phyloP scores from a whole-genome alignment of 2,329 filamentous ascomycete genomes.

The Aciculosporium take region DNA sequence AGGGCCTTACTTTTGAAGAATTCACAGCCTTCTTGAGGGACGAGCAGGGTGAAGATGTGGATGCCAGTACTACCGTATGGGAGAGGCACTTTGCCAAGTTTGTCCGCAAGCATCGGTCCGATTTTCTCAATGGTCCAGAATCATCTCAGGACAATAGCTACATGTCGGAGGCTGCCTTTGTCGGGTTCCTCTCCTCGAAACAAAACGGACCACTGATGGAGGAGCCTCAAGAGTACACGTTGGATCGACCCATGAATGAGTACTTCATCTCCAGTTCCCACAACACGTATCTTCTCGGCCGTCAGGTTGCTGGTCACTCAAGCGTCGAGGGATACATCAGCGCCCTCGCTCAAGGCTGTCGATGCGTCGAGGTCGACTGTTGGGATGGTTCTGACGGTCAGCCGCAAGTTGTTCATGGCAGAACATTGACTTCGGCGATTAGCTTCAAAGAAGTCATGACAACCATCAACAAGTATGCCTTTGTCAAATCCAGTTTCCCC shows the following conservation, averaged over 20 bases:
- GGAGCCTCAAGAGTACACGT: constrained; percentile 43
- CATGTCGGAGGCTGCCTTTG: constrained; percentile 69
- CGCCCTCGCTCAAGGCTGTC: constrained; percentile 74
- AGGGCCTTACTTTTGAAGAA: constrained; percentile 54
- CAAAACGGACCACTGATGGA: constrained; percentile 55
- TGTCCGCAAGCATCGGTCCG: constrained; percentile 41
- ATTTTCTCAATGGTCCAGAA: constrained; percentile 29
- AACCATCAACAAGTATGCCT: constrained; percentile 90
- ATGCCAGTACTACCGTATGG: constrained; percentile 52
- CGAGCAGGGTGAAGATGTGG: constrained; percentile 63
- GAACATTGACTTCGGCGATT: constrained; percentile 76
- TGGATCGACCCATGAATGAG: constrained; percentile 81
- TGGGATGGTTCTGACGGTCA: constrained; percentile 87
- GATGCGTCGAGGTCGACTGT: constrained; percentile 94
- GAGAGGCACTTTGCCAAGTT: constrained; percentile 57
- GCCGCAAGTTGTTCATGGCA: constrained; percentile 82
- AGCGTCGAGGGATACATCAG: constrained; percentile 92
- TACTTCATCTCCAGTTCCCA: constrained; percentile 98
- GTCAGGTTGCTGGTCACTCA: constrained; percentile 78
- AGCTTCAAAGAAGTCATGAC: constrained; percentile 84
- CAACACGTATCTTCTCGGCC: constrained; percentile 89
- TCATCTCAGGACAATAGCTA: constrained; percentile 29
- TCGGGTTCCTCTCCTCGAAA: constrained; percentile 60
- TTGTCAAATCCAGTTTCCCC: constrained; percentile 72
- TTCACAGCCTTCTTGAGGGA: constrained; percentile 65